These are phyloP conservation scores for Citrus hindsii DNA, from an alignment of 345 rosid species.

Conservation along the genomic window DNA sequence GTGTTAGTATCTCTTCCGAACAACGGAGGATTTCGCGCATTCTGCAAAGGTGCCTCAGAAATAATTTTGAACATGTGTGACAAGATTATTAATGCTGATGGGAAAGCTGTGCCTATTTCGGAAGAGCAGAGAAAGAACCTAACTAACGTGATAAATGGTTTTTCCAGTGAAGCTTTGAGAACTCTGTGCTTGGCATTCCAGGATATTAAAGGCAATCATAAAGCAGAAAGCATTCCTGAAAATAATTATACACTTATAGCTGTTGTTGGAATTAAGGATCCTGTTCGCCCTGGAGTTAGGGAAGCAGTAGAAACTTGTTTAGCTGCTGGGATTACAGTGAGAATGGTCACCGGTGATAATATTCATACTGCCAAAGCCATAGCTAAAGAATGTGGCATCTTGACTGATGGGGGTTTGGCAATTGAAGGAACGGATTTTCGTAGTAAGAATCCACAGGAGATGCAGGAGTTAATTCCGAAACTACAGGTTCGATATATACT, in stretches of 20 bases:
- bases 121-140: conserved; percentile 39
- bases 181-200: conserved; percentile 68
- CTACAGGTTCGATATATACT: conserved; percentile 40
- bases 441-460: conserved; percentile 45
- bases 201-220: conserved; percentile 44
- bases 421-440: conserved; percentile 75
- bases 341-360: conserved; percentile 83
- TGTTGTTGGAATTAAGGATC: conserved; percentile 72
- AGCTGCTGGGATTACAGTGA: conserved; percentile 66
- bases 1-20: conserved; percentile 53
- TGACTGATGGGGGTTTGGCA: conserved; percentile 61
- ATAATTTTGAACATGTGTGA: conserved; percentile 57
- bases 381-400: conserved; percentile 70
- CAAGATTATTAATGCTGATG: conserved; percentile 40
- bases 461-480: conserved; percentile 57
- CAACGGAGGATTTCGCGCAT: conserved; percentile 36
- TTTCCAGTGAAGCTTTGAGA: conserved; percentile 64
- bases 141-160: conserved; percentile 46
- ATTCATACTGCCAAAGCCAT: conserved; percentile 73
- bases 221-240: conserved; percentile 47
- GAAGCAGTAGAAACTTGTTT: conserved; percentile 66
- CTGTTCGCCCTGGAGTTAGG: conserved; percentile 62
- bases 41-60: conserved; percentile 78
- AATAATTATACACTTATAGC: conserved; percentile 58
- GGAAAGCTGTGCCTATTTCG: conserved; percentile 38